phyloP scores from a whole-genome alignment of 2,329 filamentous ascomycete species.

The Penicillium crustosum region DNA sequence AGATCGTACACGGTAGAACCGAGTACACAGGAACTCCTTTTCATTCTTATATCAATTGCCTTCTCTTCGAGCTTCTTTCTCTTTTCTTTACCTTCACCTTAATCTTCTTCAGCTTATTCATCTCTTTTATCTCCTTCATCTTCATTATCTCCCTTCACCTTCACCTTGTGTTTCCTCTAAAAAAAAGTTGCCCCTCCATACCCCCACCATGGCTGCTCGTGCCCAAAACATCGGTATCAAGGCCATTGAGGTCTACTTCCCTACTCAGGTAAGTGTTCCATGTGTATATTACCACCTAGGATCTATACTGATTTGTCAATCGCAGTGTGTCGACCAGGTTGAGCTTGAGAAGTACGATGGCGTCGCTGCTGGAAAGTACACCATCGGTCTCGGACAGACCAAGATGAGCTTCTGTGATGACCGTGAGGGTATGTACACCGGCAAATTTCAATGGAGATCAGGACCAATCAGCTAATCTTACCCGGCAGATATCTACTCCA shows the following conservation, averaged over 20 bases:
- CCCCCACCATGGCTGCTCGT: constrained; percentile 65
- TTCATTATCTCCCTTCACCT: not conserved
- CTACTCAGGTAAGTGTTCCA: constrained; percentile 69
- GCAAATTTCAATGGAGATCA: not conserved
- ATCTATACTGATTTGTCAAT: constrained; percentile 10
- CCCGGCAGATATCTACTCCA: constrained; percentile 76
- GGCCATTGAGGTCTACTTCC: constrained; percentile 88
- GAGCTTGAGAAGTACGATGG: constrained; percentile 87
- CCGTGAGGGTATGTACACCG: constrained; percentile 65
- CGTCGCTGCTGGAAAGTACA: constrained; percentile 79
- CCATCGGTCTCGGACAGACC: constrained; percentile 85
- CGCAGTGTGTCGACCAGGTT: constrained; percentile 76
- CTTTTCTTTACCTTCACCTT: not conserved
- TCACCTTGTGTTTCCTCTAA: not conserved
- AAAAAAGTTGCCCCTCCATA: constrained; percentile 9
- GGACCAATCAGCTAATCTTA: constrained; percentile 12
- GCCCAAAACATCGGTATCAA: constrained; percentile 89
- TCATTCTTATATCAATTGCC: constrained; percentile 15
- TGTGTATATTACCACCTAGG: not conserved
- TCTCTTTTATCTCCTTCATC: not conserved
- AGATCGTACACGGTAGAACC: constrained; percentile 31
- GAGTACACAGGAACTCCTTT: constrained; percentile 20
- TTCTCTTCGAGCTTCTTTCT: constrained; percentile 14
- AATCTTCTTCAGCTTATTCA: not conserved
- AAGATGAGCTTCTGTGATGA: constrained; percentile 93